A percentile compares a stretch with the other conserved stretches of the same genome.
Evolutionary conservation across 176 grass and related monocot species (phyloP).

Genomic region (Oryza nivara): DNA sequence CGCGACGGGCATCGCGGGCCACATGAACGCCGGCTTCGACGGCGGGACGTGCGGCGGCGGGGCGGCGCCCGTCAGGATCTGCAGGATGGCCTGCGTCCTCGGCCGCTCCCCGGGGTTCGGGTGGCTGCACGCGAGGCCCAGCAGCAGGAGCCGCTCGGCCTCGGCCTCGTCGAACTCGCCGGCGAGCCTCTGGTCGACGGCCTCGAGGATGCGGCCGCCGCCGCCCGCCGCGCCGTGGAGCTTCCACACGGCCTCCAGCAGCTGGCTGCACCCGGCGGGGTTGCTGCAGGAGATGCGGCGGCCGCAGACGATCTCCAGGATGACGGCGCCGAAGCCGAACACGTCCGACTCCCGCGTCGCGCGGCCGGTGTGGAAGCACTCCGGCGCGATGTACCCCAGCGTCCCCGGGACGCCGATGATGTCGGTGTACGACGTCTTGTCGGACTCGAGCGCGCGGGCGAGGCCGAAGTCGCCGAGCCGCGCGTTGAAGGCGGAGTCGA

Average conservation of each 20-base stretch:
- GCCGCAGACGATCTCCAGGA: slow-evolving; percentile 74
- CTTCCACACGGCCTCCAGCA: slow-evolving; percentile 79
- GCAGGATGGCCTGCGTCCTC: slow-evolving; percentile 53
- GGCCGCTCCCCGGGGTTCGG: slow-evolving; percentile 75
- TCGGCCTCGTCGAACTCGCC: slow-evolving; percentile 51
- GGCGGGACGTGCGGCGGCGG: slow-evolving; percentile 51
- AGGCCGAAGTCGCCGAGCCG: slow-evolving; percentile 98
- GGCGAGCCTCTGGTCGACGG: slow-evolving; percentile 56
- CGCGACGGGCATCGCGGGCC: slow-evolving; percentile 46
- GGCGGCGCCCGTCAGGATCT: slow-evolving; percentile 50
- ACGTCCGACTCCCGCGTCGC: slow-evolving; percentile 93
- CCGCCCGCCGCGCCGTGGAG: slow-evolving; percentile 51
- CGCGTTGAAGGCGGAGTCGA: slow-evolving; percentile 76
- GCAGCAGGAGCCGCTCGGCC: slow-evolving; percentile 71
- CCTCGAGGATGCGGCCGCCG: slow-evolving; percentile 44
- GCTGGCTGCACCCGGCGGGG: slow-evolving; percentile 64
- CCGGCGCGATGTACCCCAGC: slow-evolving; percentile 86
- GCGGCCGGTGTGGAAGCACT: slow-evolving; percentile 95
- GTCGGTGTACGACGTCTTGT: slow-evolving; percentile 97
- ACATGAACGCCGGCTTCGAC: slow-evolving; percentile 76
- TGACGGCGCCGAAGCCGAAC: slow-evolving; percentile 75
- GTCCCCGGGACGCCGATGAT: slow-evolving; percentile 69
- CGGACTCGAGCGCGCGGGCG: slow-evolving; percentile 77
- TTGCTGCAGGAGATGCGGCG: slow-evolving; percentile 63
- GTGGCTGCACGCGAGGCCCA: slow-evolving; percentile 87